Evolutionary conservation across 148 eudicot genomes (phyloP).

Genomic region (Rhododendron molle): DNA sequence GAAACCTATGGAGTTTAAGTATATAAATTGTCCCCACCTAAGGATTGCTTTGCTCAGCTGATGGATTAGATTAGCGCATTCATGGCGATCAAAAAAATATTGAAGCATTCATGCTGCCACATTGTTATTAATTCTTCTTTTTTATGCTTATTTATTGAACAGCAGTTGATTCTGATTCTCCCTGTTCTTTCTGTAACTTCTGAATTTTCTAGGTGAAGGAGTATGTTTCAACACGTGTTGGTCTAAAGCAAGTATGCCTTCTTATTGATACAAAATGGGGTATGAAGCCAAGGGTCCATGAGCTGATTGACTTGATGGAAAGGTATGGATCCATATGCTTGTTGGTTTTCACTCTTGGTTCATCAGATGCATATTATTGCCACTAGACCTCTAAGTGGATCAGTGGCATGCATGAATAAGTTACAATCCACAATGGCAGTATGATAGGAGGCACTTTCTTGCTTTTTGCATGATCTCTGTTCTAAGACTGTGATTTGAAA

Average conservation of each 20-base stretch:
- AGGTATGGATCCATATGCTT: slow-evolving; percentile 37
- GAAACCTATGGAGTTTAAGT: not conserved
- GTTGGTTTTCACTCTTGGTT: not conserved
- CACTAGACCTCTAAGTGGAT: not conserved
- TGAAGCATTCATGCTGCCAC: not conserved
- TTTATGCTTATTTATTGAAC: not conserved
- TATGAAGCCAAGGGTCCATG: slow-evolving; percentile 89
- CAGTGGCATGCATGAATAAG: not conserved
- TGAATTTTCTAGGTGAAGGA: slow-evolving; percentile 71
- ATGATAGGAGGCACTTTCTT: not conserved
- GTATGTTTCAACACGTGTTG: slow-evolving; percentile 79
- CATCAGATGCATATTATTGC: not conserved
- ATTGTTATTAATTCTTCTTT: not conserved
- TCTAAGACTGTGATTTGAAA: not conserved
- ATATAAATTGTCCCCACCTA: not conserved
- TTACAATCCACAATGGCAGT: not conserved
- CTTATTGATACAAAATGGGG: slow-evolving; percentile 99
- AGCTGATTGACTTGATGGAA: slow-evolving; percentile 90
- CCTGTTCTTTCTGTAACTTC: not conserved
- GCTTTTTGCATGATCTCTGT: not conserved
- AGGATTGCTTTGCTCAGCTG: not conserved
- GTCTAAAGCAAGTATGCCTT: slow-evolving; percentile 81
- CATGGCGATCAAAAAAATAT: not conserved
- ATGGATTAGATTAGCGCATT: not conserved
- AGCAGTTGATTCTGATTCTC: not conserved